Evolutionary conservation across 169 alveolate species (phyloP), one percentile per base, ranked within the genome.

Genomic region (Ichthyophthirius multifiliis): DNA sequence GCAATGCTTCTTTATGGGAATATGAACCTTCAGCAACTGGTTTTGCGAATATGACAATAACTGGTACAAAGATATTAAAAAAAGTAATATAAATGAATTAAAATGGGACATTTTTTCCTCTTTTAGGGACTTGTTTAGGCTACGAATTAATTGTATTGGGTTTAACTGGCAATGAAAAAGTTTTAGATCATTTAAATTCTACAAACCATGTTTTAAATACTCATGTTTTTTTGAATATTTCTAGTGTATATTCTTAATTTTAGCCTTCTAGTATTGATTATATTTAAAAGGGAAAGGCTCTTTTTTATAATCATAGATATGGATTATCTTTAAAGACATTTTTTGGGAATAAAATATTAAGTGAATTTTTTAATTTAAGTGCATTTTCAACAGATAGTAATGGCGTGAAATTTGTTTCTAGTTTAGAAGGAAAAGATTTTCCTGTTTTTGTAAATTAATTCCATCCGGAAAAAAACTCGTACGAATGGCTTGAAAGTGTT

Each of bases 51-150:
- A 20, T 55, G 34, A 55, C 71, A 10, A 27, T 55, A 27, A n/a
- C 39, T 18, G 90, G 86, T n/a, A 47, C 73, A 63, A 10, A 34
- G 15, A 20, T 79, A 4, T 77, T 63, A 47, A 43, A 77, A 1
- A 35, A 39, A 3, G 65, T 84, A 65, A 84, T 65, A 27, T 74
- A 65, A 37, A 4, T n/a, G 13, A 84, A 84, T 77, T 83, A 79
- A 20, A 64, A 84, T 44, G 90, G 90, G 9, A 67, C 82, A 15
- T 77, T 18, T 30, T 78, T 47, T 35, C 90, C 90, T 18, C 4
- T 84, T 16, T 78, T 75, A 46, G 87, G 90, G 5, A 79, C 83
- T 13, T 84, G 90, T 41, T 32, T 84, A 74, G 90, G 90, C 0
- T 65, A 75, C 27, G 90, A 84, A 41, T 10, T 65, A 18, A 65